Evolutionary conservation across 805 yeast species (phyloP).

Genomic region (Monosporozyma aerobia): DNA sequence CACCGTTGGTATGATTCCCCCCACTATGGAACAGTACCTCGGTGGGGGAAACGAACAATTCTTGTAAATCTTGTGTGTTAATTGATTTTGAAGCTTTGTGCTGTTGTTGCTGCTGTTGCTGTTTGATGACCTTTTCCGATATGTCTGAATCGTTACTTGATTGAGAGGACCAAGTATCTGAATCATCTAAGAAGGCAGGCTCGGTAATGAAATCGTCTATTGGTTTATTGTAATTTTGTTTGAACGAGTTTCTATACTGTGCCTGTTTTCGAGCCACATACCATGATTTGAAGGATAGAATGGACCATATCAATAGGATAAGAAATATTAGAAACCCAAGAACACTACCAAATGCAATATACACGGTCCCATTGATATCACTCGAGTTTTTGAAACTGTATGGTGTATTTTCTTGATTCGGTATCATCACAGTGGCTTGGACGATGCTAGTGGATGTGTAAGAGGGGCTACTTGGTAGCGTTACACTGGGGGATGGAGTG

Average conservation of each 20-base stretch:
- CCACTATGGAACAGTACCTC: background rate
- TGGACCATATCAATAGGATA: conserved; percentile 16
- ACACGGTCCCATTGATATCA: conserved; percentile 59
- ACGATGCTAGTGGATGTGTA: background rate
- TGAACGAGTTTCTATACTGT: background rate
- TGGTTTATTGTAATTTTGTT: conserved; percentile 3
- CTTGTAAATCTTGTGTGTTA: conserved; percentile 7
- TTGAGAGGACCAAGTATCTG: background rate
- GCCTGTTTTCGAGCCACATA: conserved; percentile 14
- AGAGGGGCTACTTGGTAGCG: background rate
- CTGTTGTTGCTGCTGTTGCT: too few relatives aligned
- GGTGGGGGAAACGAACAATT: background rate
- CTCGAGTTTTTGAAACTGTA: conserved; percentile 30
- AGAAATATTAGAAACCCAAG: conserved; percentile 43
- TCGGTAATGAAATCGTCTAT: background rate
- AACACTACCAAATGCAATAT: conserved; percentile 65
- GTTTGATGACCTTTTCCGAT: conserved; percentile 3
- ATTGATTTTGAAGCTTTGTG: conserved; percentile 14
- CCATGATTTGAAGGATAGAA: conserved; percentile 21
- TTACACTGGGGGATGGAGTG: background rate
- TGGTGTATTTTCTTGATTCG: conserved; percentile 46
- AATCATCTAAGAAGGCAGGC: conserved; percentile 16
- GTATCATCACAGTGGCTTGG: conserved; percentile 11
- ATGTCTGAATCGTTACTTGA: background rate
- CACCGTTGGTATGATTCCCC: conserved; percentile 2